Conservation (phyloP, 2,329 filamentous ascomycete genomes). For the Arthrobotrys iridis region DNA sequence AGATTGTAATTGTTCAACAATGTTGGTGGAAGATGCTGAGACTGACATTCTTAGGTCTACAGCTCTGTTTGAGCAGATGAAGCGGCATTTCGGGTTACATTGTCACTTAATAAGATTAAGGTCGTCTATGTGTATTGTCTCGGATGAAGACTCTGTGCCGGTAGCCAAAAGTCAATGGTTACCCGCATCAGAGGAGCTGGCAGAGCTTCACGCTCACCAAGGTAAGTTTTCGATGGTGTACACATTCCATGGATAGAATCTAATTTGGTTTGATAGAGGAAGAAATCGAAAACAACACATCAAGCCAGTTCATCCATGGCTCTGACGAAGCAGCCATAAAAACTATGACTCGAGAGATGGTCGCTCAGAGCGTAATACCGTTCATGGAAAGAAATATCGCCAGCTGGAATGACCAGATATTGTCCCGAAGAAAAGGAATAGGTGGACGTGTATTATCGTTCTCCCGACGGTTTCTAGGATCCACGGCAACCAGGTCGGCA, state of each 20-base stretch:
- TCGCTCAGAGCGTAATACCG: constrained; percentile 91
- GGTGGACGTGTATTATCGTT: constrained; percentile 94
- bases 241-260: neutral
- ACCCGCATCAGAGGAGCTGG: constrained; percentile 83
- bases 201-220: constrained; percentile 70
- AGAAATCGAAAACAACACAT: constrained; percentile 76
- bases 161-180: constrained; percentile 88
- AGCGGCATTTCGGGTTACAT: constrained; percentile 94
- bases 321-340: constrained; percentile 88
- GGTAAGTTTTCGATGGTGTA: constrained; percentile 15
- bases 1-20: neutral
- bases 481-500: constrained; percentile 70
- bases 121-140: constrained; percentile 83
- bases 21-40: constrained; percentile 16
- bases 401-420: constrained; percentile 96
- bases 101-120: constrained; percentile 89
- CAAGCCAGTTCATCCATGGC: constrained; percentile 84
- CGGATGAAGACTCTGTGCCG: constrained; percentile 87
- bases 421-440: constrained; percentile 85
- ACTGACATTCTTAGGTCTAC: constrained; percentile 68
- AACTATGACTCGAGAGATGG: constrained; percentile 91
- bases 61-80: constrained; percentile 96
- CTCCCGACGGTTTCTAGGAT: constrained; percentile 88
- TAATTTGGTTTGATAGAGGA: constrained; percentile 64
- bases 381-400: constrained; percentile 94